Conservation (phyloP, 345 rosid species). For the Hevea brasiliensis region DNA sequence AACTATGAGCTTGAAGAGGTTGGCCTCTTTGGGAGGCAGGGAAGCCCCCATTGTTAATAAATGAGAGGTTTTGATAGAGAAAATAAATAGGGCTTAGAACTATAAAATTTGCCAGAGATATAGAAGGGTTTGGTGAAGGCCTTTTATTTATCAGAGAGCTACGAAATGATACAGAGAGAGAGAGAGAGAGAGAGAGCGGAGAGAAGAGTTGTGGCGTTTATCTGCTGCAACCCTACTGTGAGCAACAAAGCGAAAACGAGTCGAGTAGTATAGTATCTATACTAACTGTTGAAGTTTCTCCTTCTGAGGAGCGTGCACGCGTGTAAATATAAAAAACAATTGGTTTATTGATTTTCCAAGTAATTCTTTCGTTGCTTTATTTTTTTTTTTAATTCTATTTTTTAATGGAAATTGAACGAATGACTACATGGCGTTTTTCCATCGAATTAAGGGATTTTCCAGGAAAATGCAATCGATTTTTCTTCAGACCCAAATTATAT, state of each 20-base stretch:
- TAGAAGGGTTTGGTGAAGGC: not conserved
- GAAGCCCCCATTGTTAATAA: conserved; percentile 77
- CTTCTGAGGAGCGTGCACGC: not conserved
- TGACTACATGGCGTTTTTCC: no score
- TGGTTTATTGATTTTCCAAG: not conserved
- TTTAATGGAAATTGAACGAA: no score
- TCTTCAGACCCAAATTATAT: no score
- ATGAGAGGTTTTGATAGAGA: not conserved
- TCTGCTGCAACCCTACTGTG: conserved; percentile 77
- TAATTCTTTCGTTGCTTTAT: no score
- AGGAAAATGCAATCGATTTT: no score
- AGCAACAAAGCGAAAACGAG: conserved; percentile 20
- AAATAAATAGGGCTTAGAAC: conserved; percentile 17
- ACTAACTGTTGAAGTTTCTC: not conserved
- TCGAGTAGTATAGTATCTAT: not conserved
- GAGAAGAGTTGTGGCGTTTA: conserved; percentile 55
- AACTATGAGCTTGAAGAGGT: conserved; percentile 99
- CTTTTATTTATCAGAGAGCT: not conserved
- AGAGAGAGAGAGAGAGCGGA: conserved; percentile 11
- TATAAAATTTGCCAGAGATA: not conserved
- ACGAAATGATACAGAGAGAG: not conserved
- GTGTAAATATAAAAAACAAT: not conserved
- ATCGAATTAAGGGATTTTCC: no score
- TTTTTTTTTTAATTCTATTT: no score
- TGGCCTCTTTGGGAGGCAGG: conserved; percentile 98